Evolutionary conservation across 2,329 filamentous ascomycete species (phyloP), one percentile per base, ranked within the genome.

Genomic region (Pyrenochaeta sp.): DNA sequence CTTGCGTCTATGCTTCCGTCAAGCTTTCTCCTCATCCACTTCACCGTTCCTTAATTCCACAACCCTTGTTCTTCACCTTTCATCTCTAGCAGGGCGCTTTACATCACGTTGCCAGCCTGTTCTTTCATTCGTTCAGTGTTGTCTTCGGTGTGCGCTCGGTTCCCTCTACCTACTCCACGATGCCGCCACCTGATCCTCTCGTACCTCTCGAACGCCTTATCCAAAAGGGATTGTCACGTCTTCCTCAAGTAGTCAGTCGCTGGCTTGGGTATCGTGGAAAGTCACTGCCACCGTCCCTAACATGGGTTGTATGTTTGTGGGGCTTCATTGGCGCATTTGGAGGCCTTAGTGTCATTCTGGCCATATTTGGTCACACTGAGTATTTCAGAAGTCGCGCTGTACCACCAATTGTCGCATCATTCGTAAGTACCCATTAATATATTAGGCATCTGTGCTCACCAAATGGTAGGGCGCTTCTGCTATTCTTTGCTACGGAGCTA

Each of bases 171-270:
- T 37, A 37, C 11, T 36, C 17, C 54, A 64, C 45, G 7, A 68
- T 67, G 63, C 58, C 62, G 18, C 54, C 60, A 49, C 60, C 47
- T 48, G 69, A 73, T 44, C 61, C 64, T 14, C 55, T 70, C 12
- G 66, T 72, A 12, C 65, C 62, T 18, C 66, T 52, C 20, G 70
- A 73, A 42, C 68, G 64, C 29, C 40, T 54, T 15, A 67, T 73
- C 71, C 69, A 71, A 35, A 57, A 49, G 17, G 63, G 56, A 15
- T 64, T 74, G 40, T 45, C 66, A 10, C 62, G 79, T 35, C 71
- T 96, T 1, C 92, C 92, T 0, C 79, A 78, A 50, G 83, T 83
- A 1, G 67, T 94, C 21, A 84, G 89, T n/a, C 84, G 86, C 63
- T 89, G 91, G 68, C 77, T 96, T 4, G 79, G 79, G 35, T 75